phyloP scores from a whole-genome alignment of 2,329 filamentous ascomycete genomes.

The Furcasterigmium furcatum region DNA sequence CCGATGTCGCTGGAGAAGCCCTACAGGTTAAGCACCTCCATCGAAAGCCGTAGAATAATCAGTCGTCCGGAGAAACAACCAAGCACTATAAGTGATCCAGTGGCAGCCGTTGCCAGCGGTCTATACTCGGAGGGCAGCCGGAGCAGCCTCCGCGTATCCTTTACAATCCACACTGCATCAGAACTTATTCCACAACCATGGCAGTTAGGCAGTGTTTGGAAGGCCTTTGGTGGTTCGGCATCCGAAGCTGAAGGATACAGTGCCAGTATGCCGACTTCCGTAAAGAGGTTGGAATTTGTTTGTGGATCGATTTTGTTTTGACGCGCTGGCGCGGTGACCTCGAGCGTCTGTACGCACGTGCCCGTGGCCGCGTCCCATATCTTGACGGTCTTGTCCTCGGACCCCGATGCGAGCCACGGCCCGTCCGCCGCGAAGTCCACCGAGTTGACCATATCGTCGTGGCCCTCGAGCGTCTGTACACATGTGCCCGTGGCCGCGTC shows the following conservation, averaged over 20 bases:
- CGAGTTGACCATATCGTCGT: conserved; percentile 5
- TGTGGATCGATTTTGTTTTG: not conserved
- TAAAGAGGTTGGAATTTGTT: not conserved
- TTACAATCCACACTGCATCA: not conserved
- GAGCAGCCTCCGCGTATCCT: not conserved
- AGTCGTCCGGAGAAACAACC: not conserved
- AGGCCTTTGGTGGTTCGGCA: not conserved
- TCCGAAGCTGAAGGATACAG: not conserved
- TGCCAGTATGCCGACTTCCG: not conserved
- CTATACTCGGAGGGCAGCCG: not conserved
- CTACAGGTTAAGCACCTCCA: not conserved
- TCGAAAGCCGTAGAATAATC: not conserved
- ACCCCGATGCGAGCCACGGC: conserved; percentile 11
- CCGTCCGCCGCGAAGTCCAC: conserved; percentile 15
- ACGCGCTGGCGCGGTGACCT: not conserved
- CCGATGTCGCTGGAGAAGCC: not conserved
- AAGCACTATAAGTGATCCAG: not conserved
- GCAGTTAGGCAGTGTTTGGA: not conserved
- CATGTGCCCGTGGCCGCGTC: no score
- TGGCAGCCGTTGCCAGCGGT: not conserved
- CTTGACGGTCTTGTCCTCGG: conserved; percentile 8
- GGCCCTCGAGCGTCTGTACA: no score
- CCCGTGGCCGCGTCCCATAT: conserved; percentile 10
- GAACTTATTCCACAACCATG: not conserved
- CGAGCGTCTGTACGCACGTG: not conserved